A percentile compares a stretch with the other conserved stretches of the same genome.
Conservation (phyloP, 139 green algal species). For the Haematococcus sp. region DNA sequence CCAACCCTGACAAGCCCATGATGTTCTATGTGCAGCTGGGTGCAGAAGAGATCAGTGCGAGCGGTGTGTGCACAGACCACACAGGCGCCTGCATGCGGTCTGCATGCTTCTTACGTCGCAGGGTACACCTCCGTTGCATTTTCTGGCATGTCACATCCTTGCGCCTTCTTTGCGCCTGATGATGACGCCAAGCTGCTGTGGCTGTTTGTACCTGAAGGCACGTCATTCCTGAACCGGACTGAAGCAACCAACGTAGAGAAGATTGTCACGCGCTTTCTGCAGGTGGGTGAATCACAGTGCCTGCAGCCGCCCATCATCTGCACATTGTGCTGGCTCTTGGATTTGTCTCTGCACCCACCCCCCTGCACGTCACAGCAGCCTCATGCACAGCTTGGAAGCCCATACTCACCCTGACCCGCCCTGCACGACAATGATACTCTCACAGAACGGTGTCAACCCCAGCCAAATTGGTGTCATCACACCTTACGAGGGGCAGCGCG, state of each 20-base stretch:
- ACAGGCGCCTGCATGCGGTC: not conserved
- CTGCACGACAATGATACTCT: too few species aligned
- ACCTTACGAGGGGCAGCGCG: slow-evolving; percentile 96
- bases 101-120: not conserved
- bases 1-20: slow-evolving; percentile 77
- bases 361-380: too few species aligned
- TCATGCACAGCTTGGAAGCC: too few species aligned
- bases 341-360: too few species aligned
- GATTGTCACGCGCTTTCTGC: slow-evolving; percentile 30
- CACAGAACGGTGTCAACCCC: slow-evolving; percentile 59
- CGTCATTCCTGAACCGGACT: slow-evolving; percentile 94
- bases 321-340: too few species aligned
- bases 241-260: slow-evolving; percentile 93
- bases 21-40: slow-evolving; percentile 96
- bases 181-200: not conserved
- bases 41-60: slow-evolving; percentile 57
- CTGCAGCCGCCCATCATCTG: too few species aligned
- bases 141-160: too few species aligned
- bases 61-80: not conserved
- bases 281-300: too few species aligned
- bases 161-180: not conserved
- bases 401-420: too few species aligned
- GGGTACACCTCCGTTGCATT: too few species aligned
- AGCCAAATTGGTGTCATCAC: slow-evolving; percentile 96
- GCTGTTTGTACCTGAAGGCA: slow-evolving; percentile 52